Evolutionary conservation across 225 moss, liverwort and hornwort species (phyloP).

Genomic region (Physcomitrium patens): DNA sequence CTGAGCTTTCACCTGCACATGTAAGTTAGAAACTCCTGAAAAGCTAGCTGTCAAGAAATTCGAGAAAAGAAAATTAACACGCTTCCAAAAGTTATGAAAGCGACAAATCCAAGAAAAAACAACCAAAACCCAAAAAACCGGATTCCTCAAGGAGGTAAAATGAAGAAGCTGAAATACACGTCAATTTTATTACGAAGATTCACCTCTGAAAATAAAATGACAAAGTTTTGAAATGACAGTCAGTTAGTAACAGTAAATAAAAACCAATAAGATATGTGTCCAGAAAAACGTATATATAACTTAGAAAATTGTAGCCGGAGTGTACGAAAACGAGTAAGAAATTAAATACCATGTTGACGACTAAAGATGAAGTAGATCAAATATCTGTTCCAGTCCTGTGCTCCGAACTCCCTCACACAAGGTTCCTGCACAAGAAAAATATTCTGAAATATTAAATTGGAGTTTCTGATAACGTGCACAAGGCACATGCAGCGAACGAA

Average conservation of each 20-base stretch:
- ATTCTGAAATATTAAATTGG: neutral
- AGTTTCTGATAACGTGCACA: neutral
- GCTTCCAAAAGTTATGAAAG: constrained; percentile 9
- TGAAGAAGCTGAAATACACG: too few species aligned
- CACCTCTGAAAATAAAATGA: too few species aligned
- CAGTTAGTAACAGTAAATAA: too few species aligned
- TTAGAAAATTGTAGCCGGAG: neutral
- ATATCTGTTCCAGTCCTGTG: constrained; percentile 41
- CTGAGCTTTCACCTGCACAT: constrained; percentile 57
- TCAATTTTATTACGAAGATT: too few species aligned
- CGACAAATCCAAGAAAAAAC: neutral
- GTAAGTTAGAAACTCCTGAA: constrained; percentile 1
- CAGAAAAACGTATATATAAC: neutral
- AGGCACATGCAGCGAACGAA: constrained; percentile 5
- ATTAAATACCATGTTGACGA: constrained; percentile 44
- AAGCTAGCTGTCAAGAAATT: neutral
- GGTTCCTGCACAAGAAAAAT: constrained; percentile 30
- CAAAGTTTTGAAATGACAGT: too few species aligned
- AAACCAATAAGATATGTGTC: constrained; percentile 11
- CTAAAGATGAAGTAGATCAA: constrained; percentile 45
- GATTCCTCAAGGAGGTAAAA: too few species aligned
- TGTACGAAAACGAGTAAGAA: neutral
- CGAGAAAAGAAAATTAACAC: neutral
- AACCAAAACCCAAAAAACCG: neutral
- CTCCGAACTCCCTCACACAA: constrained; percentile 35